Percentiles rank a stretch among this genome's conserved stretches.
phyloP scores from a whole-genome alignment of 1,139 yeast species.

The Hanseniaspora uvarum region DNA sequence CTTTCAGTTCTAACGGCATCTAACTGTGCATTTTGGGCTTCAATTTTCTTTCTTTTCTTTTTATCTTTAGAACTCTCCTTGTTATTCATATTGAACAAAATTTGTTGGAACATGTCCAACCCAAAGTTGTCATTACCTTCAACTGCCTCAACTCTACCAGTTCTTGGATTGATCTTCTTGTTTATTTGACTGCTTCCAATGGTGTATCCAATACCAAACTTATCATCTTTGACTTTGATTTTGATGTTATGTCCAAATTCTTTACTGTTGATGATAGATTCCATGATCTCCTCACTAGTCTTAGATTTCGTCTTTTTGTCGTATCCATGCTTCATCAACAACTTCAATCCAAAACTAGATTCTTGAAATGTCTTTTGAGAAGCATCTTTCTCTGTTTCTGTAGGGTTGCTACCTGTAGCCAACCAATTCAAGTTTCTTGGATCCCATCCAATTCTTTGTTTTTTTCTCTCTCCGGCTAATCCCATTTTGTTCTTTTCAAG shows the following conservation, averaged over 20 bases:
- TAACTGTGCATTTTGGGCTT: conserved; percentile 45
- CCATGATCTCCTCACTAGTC: conserved; percentile 14
- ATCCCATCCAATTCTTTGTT: conserved; percentile 80
- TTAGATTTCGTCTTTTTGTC: conserved; percentile 11
- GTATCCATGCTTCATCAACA: conserved; percentile 15
- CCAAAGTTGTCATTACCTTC: conserved; percentile 75
- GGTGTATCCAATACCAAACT: conserved; percentile 76
- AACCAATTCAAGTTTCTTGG: conserved; percentile 89
- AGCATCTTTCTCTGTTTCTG: not conserved
- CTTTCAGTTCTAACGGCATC: conserved; percentile 58
- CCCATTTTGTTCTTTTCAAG: conserved; percentile 59
- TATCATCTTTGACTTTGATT: conserved; percentile 71
- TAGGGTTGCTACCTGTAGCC: conserved; percentile 3
- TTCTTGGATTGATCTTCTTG: conserved; percentile 28
- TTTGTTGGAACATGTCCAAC: conserved; percentile 81
- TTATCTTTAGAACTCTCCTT: conserved; percentile 36
- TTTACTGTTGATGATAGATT: conserved; percentile 15
- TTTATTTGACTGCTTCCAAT: conserved; percentile 35
- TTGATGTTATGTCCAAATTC: conserved; percentile 67
- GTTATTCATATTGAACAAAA: conserved; percentile 77
- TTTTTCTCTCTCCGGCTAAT: conserved; percentile 71
- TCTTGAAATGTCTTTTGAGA: conserved; percentile 14
- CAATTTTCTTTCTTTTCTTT: conserved; percentile 23
- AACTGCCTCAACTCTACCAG: conserved; percentile 51
- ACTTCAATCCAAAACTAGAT: conserved; percentile 12